These are phyloP conservation scores for Gossypium laxum DNA, from an alignment of 441 rosid species.

Conservation along the genomic window DNA sequence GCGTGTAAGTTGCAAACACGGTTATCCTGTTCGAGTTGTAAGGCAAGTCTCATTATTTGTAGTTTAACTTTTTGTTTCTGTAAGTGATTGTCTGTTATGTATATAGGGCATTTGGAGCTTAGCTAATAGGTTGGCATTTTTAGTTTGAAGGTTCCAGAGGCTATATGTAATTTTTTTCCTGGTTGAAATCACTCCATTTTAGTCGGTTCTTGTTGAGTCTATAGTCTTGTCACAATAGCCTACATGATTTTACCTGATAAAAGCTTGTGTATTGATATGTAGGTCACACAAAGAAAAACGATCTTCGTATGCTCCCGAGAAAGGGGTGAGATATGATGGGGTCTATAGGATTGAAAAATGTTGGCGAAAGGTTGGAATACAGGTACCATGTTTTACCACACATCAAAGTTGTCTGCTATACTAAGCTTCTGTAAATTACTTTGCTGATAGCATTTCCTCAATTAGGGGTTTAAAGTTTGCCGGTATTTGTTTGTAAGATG, in stretches of 20 bases:
- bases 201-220: not conserved
- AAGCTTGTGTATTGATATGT: not conserved
- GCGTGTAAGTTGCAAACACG: slow-evolving; percentile 49
- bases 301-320: slow-evolving; percentile 55
- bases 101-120: not conserved
- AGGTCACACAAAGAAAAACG: slow-evolving; percentile 59
- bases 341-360: slow-evolving; percentile 56
- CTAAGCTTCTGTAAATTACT: not conserved
- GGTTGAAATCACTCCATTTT: not conserved
- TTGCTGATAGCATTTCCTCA: slow-evolving; percentile 5
- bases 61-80: not conserved
- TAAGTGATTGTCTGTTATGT: not conserved
- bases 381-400: slow-evolving; percentile 20
- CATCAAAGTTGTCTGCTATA: not conserved
- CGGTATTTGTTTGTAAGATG: slow-evolving; percentile 61
- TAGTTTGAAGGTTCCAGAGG: not conserved
- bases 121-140: not conserved
- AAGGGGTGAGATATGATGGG: slow-evolving; percentile 55
- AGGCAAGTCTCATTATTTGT: slow-evolving; percentile 28
- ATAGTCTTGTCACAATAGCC: not conserved
- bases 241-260: not conserved
- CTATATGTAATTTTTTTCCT: not conserved
- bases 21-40: slow-evolving; percentile 63
- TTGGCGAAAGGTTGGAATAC: slow-evolving; percentile 54
- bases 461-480: slow-evolving; percentile 50